Base-by-base conservation (phyloP, 2,329 filamentous ascomycete genomes). In the Chrysoporthe deuterocubensis region DNA sequence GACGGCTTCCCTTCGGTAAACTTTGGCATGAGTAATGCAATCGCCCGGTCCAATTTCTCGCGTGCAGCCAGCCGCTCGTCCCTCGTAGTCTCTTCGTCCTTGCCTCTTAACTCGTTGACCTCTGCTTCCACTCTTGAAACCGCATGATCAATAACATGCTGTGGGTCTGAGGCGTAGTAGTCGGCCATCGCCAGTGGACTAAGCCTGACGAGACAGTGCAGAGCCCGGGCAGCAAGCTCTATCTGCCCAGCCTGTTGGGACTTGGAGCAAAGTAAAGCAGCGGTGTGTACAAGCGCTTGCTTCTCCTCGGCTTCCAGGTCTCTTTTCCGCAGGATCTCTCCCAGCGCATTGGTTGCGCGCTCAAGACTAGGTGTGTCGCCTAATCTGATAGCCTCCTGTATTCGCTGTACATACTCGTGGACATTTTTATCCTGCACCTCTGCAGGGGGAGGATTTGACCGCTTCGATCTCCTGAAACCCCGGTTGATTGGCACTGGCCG, bases 151-250 rank as follows among this genome's bases (percentile, higher is more conserved):
- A 82, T 76, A 11, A 82, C 71, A 1, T 70, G 21, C 2, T 79
- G 54, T 8, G 81, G 81, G 0, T 77, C 62, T 68, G 79, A 76
- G n/a, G 72, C 74, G 62, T 78, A 76, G 58, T 78, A 83, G 16
- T 73, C 69, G 8, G 64, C 71, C 69, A 80, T 78, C 18, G 75
- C 70, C 1, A 82, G 62, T 5, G 74, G 68, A 0, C 75, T 75
- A 14, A 71, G 66, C 2, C 59, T 57, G 4, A 79, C 50, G 6
- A 77, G 72, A 4, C 69, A 60, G 34, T 48, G 64, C 5, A 83
- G 71, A 4, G 82, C 71, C 3, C 69, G 69, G 40, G 72, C 71
- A 1, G 80, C 80, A 9, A 77, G 75, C 1, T 78, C 73, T 69
- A 76, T 74, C 62, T 71, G 72, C 7, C 72, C 74, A 14, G 67